These are phyloP conservation scores for Takakia lepidozioides DNA, from an alignment of 225 moss, liverwort and hornwort species.

Conservation along the genomic window DNA sequence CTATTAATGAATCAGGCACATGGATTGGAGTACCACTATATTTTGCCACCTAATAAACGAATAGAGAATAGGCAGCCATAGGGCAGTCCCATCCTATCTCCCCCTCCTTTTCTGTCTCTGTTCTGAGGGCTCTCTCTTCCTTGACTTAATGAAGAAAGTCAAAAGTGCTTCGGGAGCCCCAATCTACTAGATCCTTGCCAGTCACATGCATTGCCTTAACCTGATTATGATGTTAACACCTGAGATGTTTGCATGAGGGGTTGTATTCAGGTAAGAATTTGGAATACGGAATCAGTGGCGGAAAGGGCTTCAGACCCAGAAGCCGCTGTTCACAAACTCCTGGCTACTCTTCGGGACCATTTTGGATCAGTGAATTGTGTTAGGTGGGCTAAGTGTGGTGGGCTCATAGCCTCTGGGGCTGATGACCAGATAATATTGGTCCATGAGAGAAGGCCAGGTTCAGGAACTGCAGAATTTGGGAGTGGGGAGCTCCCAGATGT, in stretches of 20 bases:
- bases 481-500: constrained; percentile 96
- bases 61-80: no score
- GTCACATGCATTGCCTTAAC: neutral
- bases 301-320: constrained; percentile 52
- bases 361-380: constrained; percentile 98
- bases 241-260: neutral
- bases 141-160: neutral
- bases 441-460: constrained; percentile 83
- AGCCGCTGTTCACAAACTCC: constrained; percentile 41
- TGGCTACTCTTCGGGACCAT: constrained; percentile 90
- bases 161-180: neutral
- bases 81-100: no score
- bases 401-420: constrained; percentile 84
- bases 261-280: constrained; percentile 63
- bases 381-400: constrained; percentile 89
- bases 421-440: constrained; percentile 82
- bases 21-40: no score
- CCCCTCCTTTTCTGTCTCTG: no score
- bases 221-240: neutral
- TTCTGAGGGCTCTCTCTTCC: neutral
- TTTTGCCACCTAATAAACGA: no score
- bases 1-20: no score
- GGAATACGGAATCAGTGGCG: constrained; percentile 78
- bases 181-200: no score
- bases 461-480: constrained; percentile 96